These are phyloP conservation scores for Cynanchum wilfordii DNA, from an alignment of 257 asterid genomes.

Conservation along the genomic window DNA sequence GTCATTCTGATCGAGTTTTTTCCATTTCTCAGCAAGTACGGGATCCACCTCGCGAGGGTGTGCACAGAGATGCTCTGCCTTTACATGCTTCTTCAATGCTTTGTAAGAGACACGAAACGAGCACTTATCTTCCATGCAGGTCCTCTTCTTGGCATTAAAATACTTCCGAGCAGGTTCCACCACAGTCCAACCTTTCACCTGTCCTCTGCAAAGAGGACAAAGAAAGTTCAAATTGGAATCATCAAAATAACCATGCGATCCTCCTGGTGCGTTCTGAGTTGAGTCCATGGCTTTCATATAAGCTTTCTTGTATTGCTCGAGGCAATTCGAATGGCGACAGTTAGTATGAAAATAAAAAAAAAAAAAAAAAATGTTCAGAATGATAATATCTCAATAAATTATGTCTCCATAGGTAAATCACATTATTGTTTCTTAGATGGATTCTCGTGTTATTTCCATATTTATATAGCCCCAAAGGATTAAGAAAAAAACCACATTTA, in stretches of 20 bases:
- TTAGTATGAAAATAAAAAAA: too few relatives aligned
- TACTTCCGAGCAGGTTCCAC: constrained; percentile 56
- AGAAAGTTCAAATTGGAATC: constrained; percentile 27
- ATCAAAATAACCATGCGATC: constrained; percentile 7
- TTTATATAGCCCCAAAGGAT: too few relatives aligned
- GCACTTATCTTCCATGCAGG: constrained; percentile 67
- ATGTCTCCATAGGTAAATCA: too few relatives aligned
- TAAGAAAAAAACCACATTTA: too few relatives aligned
- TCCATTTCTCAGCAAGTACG: constrained; percentile 53
- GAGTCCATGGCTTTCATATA: constrained; percentile 36
- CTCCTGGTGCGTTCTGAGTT: constrained; percentile 3
- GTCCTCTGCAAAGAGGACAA: constrained; percentile 77
- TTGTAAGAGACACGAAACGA: constrained; percentile 49
- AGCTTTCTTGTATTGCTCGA: constrained; percentile 56
- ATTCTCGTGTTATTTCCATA: too few relatives aligned
- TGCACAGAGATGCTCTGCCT: constrained; percentile 49
- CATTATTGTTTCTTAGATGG: too few relatives aligned
- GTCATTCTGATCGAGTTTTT: constrained; percentile 59
- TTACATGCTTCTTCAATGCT: constrained; percentile 52
- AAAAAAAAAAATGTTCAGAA: too few relatives aligned
- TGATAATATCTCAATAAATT: too few relatives aligned
- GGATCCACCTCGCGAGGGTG: constrained; percentile 63
- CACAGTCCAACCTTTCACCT: constrained; percentile 71
- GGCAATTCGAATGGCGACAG: constrained; percentile 61
- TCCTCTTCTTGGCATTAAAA: constrained; percentile 52